Evolutionary conservation across 345 rosid species (phyloP), one percentile per base, ranked within the genome.

Genomic region (Acer saccharum): DNA sequence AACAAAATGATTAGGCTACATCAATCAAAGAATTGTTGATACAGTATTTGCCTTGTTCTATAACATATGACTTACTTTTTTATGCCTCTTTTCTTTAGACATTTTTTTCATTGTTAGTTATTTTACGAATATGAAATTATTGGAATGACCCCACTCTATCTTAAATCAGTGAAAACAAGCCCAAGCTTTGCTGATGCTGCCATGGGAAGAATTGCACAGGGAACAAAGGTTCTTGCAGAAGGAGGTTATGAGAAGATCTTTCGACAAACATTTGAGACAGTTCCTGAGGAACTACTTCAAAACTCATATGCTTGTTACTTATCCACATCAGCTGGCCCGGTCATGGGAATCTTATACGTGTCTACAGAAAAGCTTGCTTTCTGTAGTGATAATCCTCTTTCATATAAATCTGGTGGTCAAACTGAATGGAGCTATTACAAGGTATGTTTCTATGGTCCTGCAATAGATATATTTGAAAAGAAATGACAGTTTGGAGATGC

Each of bases 291-390:
- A 78, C 66, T 79, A 74, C 86, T 92, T 60, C 82, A 78, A 69
- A 84, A 87, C 74, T 87, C 91, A 60, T 90, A 68, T 84, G 97
- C 95, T 44, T 92, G 97, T 74, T 92, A 90, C 88, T 80, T 89
- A 74, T 90, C 92, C 20, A 92, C 95, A 77, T 92, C 95, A 65
- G 97, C 95, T 76, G 97, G 97, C 55, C 97, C 95, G 41, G 97
- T 92, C 21, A 92, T 92, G 95, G 95, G 97, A 69, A 78, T 86
- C 64, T 74, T 92, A 44, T 92, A 92, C 77, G 81, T 90, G 48
- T 92, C 97, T 65, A 75, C 89, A 5, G 93, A 83, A 55, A 90
- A 92, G 80, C 90, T 92, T 60, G 92, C 92, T 60, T 92, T 88
- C 81, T 87, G 87, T 77, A 92, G 93, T 60, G 95, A 92, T 80